These are phyloP conservation scores for Daldinia sp. DNA, from an alignment of 2,329 filamentous ascomycete species.

Conservation along the genomic window DNA sequence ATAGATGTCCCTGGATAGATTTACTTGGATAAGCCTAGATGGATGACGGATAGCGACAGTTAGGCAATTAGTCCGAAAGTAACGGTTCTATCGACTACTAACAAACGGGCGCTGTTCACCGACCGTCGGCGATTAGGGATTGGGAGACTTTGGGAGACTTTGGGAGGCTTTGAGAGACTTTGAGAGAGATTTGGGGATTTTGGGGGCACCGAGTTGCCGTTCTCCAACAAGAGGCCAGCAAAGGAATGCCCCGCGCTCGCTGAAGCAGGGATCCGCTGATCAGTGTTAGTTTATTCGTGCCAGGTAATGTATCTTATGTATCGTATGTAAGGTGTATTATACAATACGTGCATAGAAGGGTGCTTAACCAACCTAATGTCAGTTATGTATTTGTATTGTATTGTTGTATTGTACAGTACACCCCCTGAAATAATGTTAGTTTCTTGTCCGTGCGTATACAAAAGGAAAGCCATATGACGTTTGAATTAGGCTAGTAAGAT, in stretches of 20 bases:
- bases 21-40: conserved; percentile 9
- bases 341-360: conserved; percentile 17
- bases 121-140: conserved; percentile 26
- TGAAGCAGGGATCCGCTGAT: conserved; percentile 40
- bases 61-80: background rate
- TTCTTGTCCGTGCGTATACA: too few relatives aligned
- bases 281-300: conserved; percentile 41
- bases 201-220: conserved; percentile 20
- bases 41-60: conserved; percentile 2
- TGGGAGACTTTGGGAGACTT: conserved; percentile 17
- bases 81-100: conserved; percentile 23
- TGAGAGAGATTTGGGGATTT: conserved; percentile 7
- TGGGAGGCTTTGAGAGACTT: conserved; percentile 14
- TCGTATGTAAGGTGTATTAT: background rate
- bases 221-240: conserved; percentile 28
- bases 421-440: too few relatives aligned
- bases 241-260: conserved; percentile 36
- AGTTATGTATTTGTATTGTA: background rate
- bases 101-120: conserved; percentile 34
- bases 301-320: conserved; percentile 29
- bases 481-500: too few relatives aligned
- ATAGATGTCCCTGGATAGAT: conserved; percentile 1
- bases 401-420: background rate
- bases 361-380: too few relatives aligned
- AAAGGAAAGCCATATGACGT: too few relatives aligned